These are phyloP conservation scores for Gentiana macrophylla DNA, from an alignment of 257 asterid species.

Conservation along the genomic window DNA sequence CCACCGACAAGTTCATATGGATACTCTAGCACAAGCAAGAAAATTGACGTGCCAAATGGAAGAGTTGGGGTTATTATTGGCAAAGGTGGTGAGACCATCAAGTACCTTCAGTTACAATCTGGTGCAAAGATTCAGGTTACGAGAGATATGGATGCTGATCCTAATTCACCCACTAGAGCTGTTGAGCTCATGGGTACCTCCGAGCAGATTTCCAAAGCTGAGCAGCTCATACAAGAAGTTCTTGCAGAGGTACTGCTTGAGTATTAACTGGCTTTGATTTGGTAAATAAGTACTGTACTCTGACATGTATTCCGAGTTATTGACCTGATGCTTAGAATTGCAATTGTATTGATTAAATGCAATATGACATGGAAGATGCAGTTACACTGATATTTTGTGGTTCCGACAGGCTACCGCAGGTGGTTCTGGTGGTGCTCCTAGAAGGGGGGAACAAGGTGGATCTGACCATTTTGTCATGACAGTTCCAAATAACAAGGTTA, in stretches of 20 bases:
- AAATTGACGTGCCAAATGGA: conserved; percentile 48
- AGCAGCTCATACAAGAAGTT: conserved; percentile 58
- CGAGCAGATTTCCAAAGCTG: conserved; percentile 70
- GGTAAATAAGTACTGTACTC: no score
- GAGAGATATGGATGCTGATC: conserved; percentile 73
- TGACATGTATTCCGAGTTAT: no score
- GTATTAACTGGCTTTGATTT: no score
- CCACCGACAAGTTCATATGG: conserved; percentile 46
- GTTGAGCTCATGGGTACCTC: conserved; percentile 76
- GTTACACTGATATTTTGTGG: no score
- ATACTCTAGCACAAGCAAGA: conserved; percentile 46
- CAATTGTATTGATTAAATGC: no score
- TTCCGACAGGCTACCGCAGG: conserved; percentile 69
- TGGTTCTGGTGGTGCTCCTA: conserved; percentile 57
- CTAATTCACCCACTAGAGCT: conserved; percentile 52
- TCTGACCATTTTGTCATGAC: conserved; percentile 52
- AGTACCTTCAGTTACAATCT: conserved; percentile 66
- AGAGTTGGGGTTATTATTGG: conserved; percentile 93
- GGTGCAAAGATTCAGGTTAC: conserved; percentile 98
- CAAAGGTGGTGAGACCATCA: conserved; percentile 89
- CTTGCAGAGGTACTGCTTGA: conserved; percentile 18
- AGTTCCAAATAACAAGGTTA: conserved; percentile 82
- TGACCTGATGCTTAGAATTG: no score
- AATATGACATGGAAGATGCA: no score
- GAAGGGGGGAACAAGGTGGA: conserved; percentile 62